A percentile compares a stretch with the other conserved stretches of the same genome.
Conservation (phyloP, 352 stramenopile species). For the Phytophthora palmivora region DNA sequence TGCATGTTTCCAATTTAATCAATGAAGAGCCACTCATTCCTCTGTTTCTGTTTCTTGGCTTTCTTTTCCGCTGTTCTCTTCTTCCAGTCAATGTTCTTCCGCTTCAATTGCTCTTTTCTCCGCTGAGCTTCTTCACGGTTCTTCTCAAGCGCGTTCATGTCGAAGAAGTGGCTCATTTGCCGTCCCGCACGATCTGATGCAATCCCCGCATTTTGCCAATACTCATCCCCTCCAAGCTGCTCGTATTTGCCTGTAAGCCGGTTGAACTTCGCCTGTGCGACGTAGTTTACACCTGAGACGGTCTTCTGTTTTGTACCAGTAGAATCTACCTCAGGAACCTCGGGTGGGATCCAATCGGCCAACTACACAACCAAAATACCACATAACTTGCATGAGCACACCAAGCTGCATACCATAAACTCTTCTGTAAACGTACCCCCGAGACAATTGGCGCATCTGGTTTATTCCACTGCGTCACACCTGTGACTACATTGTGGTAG, state of each 20-base stretch:
- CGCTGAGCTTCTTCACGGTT: constrained; percentile 81
- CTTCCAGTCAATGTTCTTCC: constrained; percentile 89
- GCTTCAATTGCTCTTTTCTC: constrained; percentile 85
- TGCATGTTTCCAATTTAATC: constrained; percentile 46
- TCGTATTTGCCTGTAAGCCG: constrained; percentile 79
- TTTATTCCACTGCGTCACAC: constrained; percentile 81
- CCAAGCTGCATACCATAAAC: neutral
- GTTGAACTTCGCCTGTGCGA: constrained; percentile 79
- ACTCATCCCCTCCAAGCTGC: constrained; percentile 66
- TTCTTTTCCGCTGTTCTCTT: constrained; percentile 89
- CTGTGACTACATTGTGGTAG: constrained; percentile 85
- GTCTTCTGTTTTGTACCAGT: constrained; percentile 33
- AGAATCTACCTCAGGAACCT: constrained; percentile 37
- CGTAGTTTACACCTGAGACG: constrained; percentile 75
- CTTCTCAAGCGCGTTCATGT: constrained; percentile 78
- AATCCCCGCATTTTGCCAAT: constrained; percentile 67
- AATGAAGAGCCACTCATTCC: constrained; percentile 87
- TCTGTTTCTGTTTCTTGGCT: constrained; percentile 84
- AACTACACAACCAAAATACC: constrained; percentile 42
- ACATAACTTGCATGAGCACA: constrained; percentile 12
- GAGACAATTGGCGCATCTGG: constrained; percentile 73
- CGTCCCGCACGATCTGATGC: constrained; percentile 76
- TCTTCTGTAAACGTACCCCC: constrained; percentile 50
- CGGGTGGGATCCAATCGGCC: constrained; percentile 80
- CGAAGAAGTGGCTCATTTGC: constrained; percentile 90